Base-by-base conservation (phyloP, 768 basidiomycete genomes). In the Gymnopilus junonius region DNA sequence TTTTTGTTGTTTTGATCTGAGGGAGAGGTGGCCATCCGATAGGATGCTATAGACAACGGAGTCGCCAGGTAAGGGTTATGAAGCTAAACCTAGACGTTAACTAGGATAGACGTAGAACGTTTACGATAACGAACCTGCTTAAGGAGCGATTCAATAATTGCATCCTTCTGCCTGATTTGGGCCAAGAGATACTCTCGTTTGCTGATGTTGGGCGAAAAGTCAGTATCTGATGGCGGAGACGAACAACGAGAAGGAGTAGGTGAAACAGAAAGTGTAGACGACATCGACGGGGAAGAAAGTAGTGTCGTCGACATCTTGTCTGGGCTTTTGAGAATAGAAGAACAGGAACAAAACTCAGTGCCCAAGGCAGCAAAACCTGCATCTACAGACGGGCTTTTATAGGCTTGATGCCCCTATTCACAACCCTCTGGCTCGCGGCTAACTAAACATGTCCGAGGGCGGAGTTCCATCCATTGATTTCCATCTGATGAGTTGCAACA, bases 141-240 rank as follows among this genome's bases (percentile, higher is more conserved):
- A 66, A 95, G 83, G 14, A 94, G 85, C 14, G 88, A 90, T 65
- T 93, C 91, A 67, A 95, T 94, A 67, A 94, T 90, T 20, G 86
- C 81, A 77, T 95, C 93, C 78, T 95, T 95, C 77, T 95, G 93
- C 58, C 89, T 85, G 65, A 95, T 89, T 72, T 94, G 91, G 4
- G 92, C 91, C 25, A 94, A 84, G 17, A 95, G 81, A 71, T 93
- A 93, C 70, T 94, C 93, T 61, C 92, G 87, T 79, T 94, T 94
- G 71, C 93, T 95, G 68, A 69, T 69, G 55, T 57, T 59, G 32
- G 74, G 77, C 20, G 65, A 70, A 68, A 73, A 73, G 69, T 76
- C 68, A 66, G 72, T 59, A 64, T 74, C 77, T 34, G 82, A 73
- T 65, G 80, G 79, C 67, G 79, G 77, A 48, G 80, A 77, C 42